These are phyloP conservation scores for Ehretia macrophylla DNA, from an alignment of 257 asterid genomes.

Conservation along the genomic window DNA sequence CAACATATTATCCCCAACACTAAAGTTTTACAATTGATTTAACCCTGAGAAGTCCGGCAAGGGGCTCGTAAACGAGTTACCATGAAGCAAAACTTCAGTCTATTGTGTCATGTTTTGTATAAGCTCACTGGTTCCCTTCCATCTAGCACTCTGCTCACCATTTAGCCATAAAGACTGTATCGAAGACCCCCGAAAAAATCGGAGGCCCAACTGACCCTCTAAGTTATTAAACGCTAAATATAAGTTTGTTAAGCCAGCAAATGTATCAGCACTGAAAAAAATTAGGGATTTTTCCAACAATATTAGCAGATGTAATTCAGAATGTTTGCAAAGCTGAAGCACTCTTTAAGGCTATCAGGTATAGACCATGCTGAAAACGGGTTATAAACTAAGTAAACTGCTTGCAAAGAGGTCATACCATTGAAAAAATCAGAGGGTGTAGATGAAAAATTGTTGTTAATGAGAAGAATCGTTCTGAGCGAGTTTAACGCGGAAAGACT, in stretches of 20 bases:
- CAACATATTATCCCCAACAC: conserved; percentile 14
- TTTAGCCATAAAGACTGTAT: conserved; percentile 16
- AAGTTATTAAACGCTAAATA: background rate
- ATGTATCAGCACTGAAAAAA: background rate
- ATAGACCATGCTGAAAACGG: background rate
- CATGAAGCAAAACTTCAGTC: conserved; percentile 11
- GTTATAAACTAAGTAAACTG: background rate
- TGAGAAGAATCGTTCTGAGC: background rate
- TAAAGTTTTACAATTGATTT: conserved; percentile 8
- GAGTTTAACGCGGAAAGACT: background rate
- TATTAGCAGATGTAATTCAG: background rate
- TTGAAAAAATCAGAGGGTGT: background rate
- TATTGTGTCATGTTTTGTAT: conserved; percentile 14
- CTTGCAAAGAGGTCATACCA: background rate
- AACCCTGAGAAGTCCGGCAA: conserved; percentile 21
- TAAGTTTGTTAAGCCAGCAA: background rate
- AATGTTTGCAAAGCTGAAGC: background rate
- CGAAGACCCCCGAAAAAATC: background rate
- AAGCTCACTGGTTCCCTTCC: conserved; percentile 13
- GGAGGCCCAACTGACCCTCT: background rate
- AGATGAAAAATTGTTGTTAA: background rate
- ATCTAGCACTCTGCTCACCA: background rate
- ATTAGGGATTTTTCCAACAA: conserved; percentile 1
- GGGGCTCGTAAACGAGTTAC: conserved; percentile 14
- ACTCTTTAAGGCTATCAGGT: background rate